These are phyloP conservation scores for Volvariella volvacea DNA, from an alignment of 1,284 basidiomycete genomes.

Conservation along the genomic window DNA sequence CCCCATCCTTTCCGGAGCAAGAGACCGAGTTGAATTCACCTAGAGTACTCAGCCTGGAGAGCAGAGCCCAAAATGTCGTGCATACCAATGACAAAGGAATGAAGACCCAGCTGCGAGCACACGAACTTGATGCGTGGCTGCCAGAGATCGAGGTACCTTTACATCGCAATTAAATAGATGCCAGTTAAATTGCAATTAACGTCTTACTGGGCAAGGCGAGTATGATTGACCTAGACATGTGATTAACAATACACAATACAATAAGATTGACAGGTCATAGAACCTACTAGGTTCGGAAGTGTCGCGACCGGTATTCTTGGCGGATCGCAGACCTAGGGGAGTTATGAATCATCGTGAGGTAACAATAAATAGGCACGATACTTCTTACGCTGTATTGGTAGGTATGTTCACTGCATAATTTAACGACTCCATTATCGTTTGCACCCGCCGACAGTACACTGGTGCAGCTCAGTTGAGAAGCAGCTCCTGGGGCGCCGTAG, in stretches of 20 bases:
- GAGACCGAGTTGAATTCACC: constrained; percentile 50
- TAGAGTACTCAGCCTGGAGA: too few relatives aligned
- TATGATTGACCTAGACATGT: constrained; percentile 38
- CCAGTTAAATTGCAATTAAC: neutral
- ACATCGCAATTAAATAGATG: neutral
- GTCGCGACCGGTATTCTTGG: constrained; percentile 36
- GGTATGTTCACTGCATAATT: constrained; percentile 41
- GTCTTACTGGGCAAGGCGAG: constrained; percentile 36
- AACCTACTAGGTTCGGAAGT: constrained; percentile 36
- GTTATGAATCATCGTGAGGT: neutral
- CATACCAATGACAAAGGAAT: constrained; percentile 39
- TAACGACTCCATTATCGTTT: constrained; percentile 29
- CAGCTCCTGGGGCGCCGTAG: constrained; percentile 33
- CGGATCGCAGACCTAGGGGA: constrained; percentile 38
- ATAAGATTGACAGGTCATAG: neutral
- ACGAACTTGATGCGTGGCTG: constrained; percentile 41
- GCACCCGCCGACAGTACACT: constrained; percentile 40
- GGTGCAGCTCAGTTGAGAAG: constrained; percentile 36
- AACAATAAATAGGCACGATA: neutral
- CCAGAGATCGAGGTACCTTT: constrained; percentile 45
- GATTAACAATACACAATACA: neutral
- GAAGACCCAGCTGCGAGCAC: constrained; percentile 34
- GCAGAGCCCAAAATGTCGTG: too few relatives aligned
- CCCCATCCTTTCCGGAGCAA: constrained; percentile 38
- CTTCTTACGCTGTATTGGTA: constrained; percentile 42